Conservation (phyloP, 257 asterid species). For the Solanum gandarillasii region DNA sequence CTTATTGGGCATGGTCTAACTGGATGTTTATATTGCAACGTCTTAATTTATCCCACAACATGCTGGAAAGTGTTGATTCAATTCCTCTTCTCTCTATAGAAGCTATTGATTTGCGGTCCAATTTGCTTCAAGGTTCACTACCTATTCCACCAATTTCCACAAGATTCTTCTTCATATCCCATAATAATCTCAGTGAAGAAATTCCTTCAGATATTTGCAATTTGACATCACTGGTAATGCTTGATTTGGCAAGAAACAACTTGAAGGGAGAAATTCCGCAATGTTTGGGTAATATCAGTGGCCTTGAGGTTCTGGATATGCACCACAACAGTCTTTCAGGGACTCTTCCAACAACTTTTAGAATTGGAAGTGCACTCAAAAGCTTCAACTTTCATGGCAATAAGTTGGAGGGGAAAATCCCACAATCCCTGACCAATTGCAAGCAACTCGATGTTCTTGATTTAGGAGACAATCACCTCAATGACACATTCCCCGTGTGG, state of each 20-base stretch:
- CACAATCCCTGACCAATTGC: slow-evolving; percentile 11
- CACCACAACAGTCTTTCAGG: not conserved
- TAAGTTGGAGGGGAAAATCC: slow-evolving; percentile 6
- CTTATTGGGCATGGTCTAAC: not conserved
- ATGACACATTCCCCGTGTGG: slow-evolving; percentile 11
- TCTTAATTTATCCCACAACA: not conserved
- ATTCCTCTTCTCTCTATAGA: not conserved
- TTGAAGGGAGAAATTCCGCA: not conserved
- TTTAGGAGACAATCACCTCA: slow-evolving; percentile 9
- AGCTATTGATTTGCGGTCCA: not conserved
- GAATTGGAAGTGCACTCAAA: not conserved
- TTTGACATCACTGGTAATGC: not conserved
- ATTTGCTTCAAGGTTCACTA: not conserved
- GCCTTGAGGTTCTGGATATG: not conserved
- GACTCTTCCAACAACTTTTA: slow-evolving; percentile 1
- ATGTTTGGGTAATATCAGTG: not conserved
- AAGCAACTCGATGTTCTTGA: slow-evolving; percentile 12
- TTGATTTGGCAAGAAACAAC: not conserved
- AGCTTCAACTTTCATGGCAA: slow-evolving; percentile 7
- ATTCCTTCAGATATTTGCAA: slow-evolving; percentile 6
- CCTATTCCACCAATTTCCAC: not conserved
- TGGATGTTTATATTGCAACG: not conserved
- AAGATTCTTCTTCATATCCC: not conserved
- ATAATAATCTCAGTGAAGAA: slow-evolving; percentile 5
- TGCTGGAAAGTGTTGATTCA: not conserved